Base-by-base conservation (phyloP, 257 asterid species). In the Ilex aquifolium region DNA sequence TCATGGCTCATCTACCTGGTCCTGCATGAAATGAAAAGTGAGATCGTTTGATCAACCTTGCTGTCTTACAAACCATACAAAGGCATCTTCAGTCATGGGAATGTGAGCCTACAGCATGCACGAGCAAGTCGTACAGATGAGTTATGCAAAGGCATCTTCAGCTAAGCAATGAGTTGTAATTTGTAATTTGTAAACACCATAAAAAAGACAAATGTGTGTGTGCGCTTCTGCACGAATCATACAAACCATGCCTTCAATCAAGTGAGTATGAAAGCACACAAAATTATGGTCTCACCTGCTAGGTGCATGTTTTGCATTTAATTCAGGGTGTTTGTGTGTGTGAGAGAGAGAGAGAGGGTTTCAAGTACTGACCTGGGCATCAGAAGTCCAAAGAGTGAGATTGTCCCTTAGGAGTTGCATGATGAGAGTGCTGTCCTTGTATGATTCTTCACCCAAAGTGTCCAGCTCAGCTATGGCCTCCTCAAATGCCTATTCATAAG, bases 401-500 rank as follows among this genome's bases (percentile, higher is more conserved):
- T 79, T 79, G 64, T 79, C 84, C 70, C 84, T 77, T 65, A 79
- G 58, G 62, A 79, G 81, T 69, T 79, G 84, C 84, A 79, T 79
- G 58, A 79, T 79, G 66, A 79, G 84, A 68, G 84, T 79, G 76
- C 84, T 79, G 65, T 79, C 84, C 76, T 79, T 79, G 79, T 79
- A 79, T 13, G 84, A 79, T 57, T 79, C 84, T 67, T 79, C 84
- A 56, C 84, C 84, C 75, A 79, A 66, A 39, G 81, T 79, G 71
- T 79, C 84, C 72, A 79, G 67, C 77, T 79, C 84, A 69, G 84
- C 84, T 59, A 79, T 79, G 39, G 84, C 84, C 63, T 79, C 84
- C 77, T 79, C 84, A 63, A 79, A 79, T 60, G 84, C 84, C 84
- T 79, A 49, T 11, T 56, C 14, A 40, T 10, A 52, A 44, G 17